Percentiles rank a stretch among this genome's conserved stretches.
Evolutionary conservation across 768 basidiomycete genomes (phyloP).

Genomic region (Vishniacozyma victoriae): DNA sequence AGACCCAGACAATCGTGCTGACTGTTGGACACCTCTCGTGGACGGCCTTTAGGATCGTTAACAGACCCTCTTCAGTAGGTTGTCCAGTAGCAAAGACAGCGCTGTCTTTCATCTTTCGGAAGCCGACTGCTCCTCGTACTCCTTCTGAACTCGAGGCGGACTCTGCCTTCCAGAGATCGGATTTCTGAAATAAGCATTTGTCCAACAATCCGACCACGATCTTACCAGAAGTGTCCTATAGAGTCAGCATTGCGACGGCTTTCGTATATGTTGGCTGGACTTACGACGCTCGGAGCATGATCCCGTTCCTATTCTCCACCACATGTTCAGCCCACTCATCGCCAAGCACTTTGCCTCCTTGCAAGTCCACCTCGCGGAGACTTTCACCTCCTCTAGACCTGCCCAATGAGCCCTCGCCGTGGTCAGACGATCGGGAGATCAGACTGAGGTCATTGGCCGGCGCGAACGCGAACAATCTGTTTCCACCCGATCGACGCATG

Average conservation of each 20-base stretch:
- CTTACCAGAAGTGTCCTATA: conserved; percentile 7
- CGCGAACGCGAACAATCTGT: conserved; percentile 79
- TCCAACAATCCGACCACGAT: neutral
- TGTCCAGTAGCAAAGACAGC: conserved; percentile 90
- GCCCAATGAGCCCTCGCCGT: conserved; percentile 46
- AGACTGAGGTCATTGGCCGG: conserved; percentile 80
- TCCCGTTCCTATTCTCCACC: conserved; percentile 85
- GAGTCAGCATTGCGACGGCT: neutral
- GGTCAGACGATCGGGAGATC: conserved; percentile 35
- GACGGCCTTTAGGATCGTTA: conserved; percentile 65
- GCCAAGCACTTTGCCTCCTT: conserved; percentile 76
- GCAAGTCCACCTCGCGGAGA: conserved; percentile 63
- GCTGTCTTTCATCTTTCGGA: conserved; percentile 72
- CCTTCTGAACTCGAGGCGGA: conserved; percentile 47
- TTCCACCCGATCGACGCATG: conserved; percentile 72
- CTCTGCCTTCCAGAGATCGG: conserved; percentile 73
- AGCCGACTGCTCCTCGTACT: conserved; percentile 90
- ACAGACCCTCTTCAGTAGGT: conserved; percentile 80
- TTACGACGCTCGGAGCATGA: conserved; percentile 76
- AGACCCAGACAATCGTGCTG: conserved; percentile 75
- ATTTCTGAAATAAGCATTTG: conserved; percentile 56
- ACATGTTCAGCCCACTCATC: conserved; percentile 96
- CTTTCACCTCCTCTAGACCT: conserved; percentile 49
- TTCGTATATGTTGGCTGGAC: neutral
- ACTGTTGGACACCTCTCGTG: conserved; percentile 59